Evolutionary conservation across 148 eudicot species (phyloP), one percentile per base, ranked within the genome.

Genomic region (Rhododendron molle): DNA sequence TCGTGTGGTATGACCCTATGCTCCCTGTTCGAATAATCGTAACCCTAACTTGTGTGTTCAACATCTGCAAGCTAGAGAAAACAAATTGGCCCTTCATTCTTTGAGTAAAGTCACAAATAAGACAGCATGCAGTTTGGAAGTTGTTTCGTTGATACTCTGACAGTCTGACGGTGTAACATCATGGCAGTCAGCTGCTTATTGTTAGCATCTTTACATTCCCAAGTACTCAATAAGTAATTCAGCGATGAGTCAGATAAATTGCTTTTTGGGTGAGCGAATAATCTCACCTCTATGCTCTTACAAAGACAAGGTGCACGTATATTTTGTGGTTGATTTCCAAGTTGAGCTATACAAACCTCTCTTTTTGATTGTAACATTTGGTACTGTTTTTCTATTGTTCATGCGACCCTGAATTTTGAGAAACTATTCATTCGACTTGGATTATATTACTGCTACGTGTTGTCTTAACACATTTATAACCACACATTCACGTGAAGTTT

Each of bases 61-160:
- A 21, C 44, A 18, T 85, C 10, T 85, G 89, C 95, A 93, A 95
- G 93, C 97, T 38, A 38, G 40, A 4, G 40, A 38, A 38, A 38
- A 38, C 40, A 38, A 38, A 38, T 80, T 52, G 30, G 46, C 34
- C 34, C 81, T 79, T 46, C 26, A 44, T 67, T 40, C 32, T 50
- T 81, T 50, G 49, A 36, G 74, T 81, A 32, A 13, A 18, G 43
- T 80, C 38, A 2, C 30, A 60, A 50, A 18, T 32, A 14, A 67
- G 38, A 69, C 65, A 15, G 36, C 36, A 34, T 34, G 20, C 77
- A 69, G 52, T 50, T n/a, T 3, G 36, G 14, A 15, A 38, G 40
- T 38, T 38, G 40, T 38, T 38, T 38, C 6, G 40, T 38, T 38
- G 40, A 38, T 38, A 38, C 40, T 38, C 40, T 38, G 40, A 38